phyloP scores from a whole-genome alignment of 169 alveolate genomes.

The Haemoproteus tartakovskyi region DNA sequence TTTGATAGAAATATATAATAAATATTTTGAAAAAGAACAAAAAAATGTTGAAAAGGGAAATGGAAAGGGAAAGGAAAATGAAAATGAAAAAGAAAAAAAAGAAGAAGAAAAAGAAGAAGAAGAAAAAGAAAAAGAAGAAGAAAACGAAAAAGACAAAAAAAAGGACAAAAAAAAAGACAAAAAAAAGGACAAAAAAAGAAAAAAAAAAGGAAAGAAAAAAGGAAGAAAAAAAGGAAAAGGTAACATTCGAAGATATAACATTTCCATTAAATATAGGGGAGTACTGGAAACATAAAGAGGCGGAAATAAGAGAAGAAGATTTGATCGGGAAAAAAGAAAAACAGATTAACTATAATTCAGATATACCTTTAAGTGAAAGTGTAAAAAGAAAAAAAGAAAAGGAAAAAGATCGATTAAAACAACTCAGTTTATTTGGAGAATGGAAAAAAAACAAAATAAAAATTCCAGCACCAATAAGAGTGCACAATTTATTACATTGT shows the following conservation, averaged over 20 bases:
- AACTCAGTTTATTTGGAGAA: slow-evolving; percentile 74
- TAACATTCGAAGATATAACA: slow-evolving; percentile 27
- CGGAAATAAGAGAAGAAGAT: slow-evolving; percentile 53
- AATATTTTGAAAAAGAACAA: no score
- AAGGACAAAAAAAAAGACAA: no score
- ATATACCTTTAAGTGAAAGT: slow-evolving; percentile 69
- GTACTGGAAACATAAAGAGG: slow-evolving; percentile 53
- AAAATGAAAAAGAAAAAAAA: slow-evolving; percentile 2
- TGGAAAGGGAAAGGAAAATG: slow-evolving; percentile 2
- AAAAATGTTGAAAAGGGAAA: slow-evolving; percentile 4
- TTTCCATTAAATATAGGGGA: slow-evolving; percentile 20
- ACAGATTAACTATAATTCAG: slow-evolving; percentile 70
- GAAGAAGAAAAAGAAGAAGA: no score
- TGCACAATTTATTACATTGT: slow-evolving; percentile 68
- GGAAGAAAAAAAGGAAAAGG: no score
- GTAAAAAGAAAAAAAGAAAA: slow-evolving; percentile 69
- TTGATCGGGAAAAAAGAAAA: slow-evolving; percentile 71
- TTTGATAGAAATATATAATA: slow-evolving; percentile 29
- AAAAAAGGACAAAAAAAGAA: no score
- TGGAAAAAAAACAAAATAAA: slow-evolving; percentile 84
- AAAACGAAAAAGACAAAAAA: no score
- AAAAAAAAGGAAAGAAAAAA: no score
- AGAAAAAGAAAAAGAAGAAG: no score
- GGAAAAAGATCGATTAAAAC: slow-evolving; percentile 74
- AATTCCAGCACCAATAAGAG: slow-evolving; percentile 80